Evolutionary conservation across 192 early-diverging fungal species (phyloP).

Genomic region (Coemansia sp.): DNA sequence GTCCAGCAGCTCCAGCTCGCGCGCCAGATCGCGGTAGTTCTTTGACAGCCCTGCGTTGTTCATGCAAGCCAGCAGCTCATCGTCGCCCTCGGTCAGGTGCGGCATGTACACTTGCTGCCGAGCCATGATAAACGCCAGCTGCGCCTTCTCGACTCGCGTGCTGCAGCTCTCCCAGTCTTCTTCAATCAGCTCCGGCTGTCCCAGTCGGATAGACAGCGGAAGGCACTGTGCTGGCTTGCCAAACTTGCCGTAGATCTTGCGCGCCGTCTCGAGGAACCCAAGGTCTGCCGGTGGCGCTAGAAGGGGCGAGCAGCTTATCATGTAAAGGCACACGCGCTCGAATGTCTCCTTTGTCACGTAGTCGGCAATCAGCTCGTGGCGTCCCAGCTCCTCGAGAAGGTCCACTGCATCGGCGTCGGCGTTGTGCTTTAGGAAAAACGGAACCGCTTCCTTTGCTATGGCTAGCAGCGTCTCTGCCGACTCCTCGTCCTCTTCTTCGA

Average conservation of each 20-base stretch:
- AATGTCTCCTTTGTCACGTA: conserved; percentile 94
- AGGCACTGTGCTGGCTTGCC: conserved; percentile 81
- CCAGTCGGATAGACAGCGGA: conserved; percentile 81
- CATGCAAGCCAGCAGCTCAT: conserved; percentile 81
- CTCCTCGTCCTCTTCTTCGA: conserved; percentile 59
- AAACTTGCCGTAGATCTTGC: conserved; percentile 85
- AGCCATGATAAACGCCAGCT: conserved; percentile 91
- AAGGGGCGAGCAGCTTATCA: conserved; percentile 89
- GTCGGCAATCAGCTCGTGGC: conserved; percentile 70
- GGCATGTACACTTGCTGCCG: conserved; percentile 82
- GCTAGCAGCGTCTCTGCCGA: conserved; percentile 59
- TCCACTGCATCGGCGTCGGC: conserved; percentile 99
- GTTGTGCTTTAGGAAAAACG: conserved; percentile 95
- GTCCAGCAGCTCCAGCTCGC: conserved; percentile 92
- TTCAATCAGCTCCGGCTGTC: conserved; percentile 75
- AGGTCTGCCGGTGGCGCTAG: conserved; percentile 89
- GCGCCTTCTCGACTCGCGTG: conserved; percentile 86
- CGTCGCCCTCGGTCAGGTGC: conserved; percentile 70
- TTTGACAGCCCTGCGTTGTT: conserved; percentile 86
- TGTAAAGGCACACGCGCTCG: conserved; percentile 92
- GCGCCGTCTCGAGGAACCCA: conserved; percentile 79
- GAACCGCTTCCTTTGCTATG: conserved; percentile 82
- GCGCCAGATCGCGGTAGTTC: conserved; percentile 83
- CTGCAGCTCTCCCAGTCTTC: conserved; percentile 83
- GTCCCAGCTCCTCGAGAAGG: conserved; percentile 86